A percentile compares a stretch with the other conserved stretches of the same genome.
Conservation (phyloP, 2,329 filamentous ascomycete species). For the Colletotrichum liriopes region DNA sequence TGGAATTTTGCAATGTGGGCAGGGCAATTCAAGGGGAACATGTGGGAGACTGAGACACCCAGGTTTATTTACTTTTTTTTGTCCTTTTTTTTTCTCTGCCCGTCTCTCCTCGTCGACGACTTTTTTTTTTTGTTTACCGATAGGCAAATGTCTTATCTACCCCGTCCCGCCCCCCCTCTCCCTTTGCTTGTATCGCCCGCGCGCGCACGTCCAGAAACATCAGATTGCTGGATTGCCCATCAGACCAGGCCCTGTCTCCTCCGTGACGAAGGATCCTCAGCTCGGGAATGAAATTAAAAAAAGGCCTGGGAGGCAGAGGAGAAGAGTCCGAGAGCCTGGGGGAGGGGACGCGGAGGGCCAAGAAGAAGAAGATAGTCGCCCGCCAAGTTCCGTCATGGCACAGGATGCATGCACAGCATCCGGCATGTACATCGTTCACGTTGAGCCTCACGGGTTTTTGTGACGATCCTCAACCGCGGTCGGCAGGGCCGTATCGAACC, state of each 20-base stretch:
- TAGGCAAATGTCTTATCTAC: neutral
- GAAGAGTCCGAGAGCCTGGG: neutral
- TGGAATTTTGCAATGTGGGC: constrained; percentile 7
- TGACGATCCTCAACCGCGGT: neutral
- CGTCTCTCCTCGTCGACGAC: neutral
- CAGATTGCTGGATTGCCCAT: neutral
- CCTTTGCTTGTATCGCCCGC: neutral
- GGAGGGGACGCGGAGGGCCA: neutral
- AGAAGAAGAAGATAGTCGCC: neutral
- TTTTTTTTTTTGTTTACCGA: neutral
- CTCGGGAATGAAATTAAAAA: neutral
- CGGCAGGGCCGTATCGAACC: neutral
- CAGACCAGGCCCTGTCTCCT: constrained; percentile 3
- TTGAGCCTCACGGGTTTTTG: neutral
- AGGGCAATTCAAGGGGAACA: neutral
- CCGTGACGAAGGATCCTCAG: neutral
- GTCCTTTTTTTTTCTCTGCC: neutral
- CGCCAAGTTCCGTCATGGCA: neutral
- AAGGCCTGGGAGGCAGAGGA: neutral
- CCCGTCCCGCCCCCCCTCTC: neutral
- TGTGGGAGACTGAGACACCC: constrained; percentile 2
- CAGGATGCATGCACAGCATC: neutral
- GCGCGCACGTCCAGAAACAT: neutral
- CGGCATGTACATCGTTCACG: neutral
- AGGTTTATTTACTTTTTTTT: neutral